Conservation (phyloP, 139 green algal species). For the Micractinium conductrix region DNA sequence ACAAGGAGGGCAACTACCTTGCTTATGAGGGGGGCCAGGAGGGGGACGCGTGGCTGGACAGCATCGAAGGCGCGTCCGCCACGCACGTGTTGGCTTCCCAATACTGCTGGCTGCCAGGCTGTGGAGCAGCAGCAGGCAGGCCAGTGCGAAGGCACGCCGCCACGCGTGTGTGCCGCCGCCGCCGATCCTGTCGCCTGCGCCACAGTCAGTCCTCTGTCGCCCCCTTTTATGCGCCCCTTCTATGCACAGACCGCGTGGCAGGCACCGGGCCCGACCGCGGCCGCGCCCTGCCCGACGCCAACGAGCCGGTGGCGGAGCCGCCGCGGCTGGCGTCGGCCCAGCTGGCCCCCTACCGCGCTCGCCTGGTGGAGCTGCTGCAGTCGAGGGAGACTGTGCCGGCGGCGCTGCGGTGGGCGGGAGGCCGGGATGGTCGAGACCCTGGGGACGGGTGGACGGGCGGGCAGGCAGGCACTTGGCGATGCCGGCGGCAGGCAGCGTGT, state of each 20-base stretch:
- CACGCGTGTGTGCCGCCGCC: no score
- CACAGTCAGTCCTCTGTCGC: no score
- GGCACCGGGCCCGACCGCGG: neutral
- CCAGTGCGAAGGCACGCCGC: no score
- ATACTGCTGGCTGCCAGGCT: no score
- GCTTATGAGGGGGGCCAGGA: constrained; percentile 51
- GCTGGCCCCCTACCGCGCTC: constrained; percentile 3
- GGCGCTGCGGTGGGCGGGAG: constrained; percentile 48
- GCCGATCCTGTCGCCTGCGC: no score
- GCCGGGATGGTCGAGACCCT: no score
- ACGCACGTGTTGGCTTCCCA: no score
- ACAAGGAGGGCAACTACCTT: constrained; percentile 70
- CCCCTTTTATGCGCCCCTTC: no score
- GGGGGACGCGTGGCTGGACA: constrained; percentile 66
- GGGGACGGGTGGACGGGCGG: no score
- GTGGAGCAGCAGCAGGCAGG: no score
- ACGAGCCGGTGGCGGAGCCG: constrained; percentile 34
- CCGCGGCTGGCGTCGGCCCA: neutral
- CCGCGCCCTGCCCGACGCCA: constrained; percentile 1
- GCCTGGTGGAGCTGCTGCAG: constrained; percentile 50
- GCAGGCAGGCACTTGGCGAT: no score
- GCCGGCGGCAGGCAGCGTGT: no score
- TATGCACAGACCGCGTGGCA: neutral
- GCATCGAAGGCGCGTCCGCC: constrained; percentile 49
- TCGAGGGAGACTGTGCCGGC: constrained; percentile 54